These are phyloP conservation scores for Wickerhamomyces kurtzmanii DNA, from an alignment of 805 yeast species.

Conservation along the genomic window DNA sequence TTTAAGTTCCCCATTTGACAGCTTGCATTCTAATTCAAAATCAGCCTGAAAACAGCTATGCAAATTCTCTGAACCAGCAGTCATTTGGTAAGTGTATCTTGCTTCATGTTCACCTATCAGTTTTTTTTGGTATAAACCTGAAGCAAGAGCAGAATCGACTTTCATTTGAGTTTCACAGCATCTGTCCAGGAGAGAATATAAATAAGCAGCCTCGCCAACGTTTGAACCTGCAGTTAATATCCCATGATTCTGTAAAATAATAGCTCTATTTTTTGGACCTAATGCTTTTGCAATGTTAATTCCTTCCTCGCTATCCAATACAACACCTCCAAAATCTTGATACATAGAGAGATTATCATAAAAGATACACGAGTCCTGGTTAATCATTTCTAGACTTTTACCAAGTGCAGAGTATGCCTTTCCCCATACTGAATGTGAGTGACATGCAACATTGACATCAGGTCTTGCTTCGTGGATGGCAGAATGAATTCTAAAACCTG, in stretches of 20 bases:
- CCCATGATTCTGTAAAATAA: constrained; percentile 63
- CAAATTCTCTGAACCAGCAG: constrained; percentile 55
- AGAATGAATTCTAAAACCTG: constrained; percentile 61
- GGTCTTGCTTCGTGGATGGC: constrained; percentile 56
- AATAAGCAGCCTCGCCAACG: constrained; percentile 63
- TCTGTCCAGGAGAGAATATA: constrained; percentile 52
- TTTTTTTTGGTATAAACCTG: constrained; percentile 27
- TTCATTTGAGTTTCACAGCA: constrained; percentile 53
- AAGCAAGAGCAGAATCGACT: constrained; percentile 44
- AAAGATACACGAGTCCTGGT: constrained; percentile 64
- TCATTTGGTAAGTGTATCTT: constrained; percentile 46
- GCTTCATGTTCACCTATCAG: constrained; percentile 54
- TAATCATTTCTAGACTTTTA: constrained; percentile 60
- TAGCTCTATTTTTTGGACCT: constrained; percentile 41
- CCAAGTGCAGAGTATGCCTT: constrained; percentile 58
- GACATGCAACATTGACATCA: constrained; percentile 61
- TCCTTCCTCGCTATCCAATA: constrained; percentile 55
- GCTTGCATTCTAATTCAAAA: constrained; percentile 31
- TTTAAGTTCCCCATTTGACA: constrained; percentile 12
- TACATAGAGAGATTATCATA: constrained; percentile 60
- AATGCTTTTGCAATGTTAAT: constrained; percentile 46
- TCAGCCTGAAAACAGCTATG: constrained; percentile 69
- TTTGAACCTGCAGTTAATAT: constrained; percentile 59
- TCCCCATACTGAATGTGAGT: constrained; percentile 54
- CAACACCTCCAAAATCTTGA: constrained; percentile 68